These are phyloP conservation scores for Talaromyces sp. DNA, from an alignment of 2,329 filamentous ascomycete genomes.

Conservation along the genomic window DNA sequence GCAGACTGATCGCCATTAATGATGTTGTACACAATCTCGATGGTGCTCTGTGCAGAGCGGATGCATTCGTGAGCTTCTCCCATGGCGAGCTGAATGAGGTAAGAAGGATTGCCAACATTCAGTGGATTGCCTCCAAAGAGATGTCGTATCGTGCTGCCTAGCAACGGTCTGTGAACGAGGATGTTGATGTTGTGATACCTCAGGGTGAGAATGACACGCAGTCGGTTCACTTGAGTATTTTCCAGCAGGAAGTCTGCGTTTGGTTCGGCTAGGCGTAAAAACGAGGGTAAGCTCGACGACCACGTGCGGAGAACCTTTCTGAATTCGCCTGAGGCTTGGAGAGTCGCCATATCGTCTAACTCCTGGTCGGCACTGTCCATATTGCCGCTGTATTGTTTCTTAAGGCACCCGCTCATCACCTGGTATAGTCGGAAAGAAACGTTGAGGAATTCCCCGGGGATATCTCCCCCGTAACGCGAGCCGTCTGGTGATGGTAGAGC, in stretches of 20 bases:
- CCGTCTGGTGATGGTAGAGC: too few relatives aligned
- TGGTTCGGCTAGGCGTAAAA: background rate
- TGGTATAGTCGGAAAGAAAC: too few relatives aligned
- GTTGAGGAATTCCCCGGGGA: too few relatives aligned
- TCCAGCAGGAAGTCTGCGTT: background rate
- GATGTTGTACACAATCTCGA: too few relatives aligned
- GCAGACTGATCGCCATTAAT: too few relatives aligned
- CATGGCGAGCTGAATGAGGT: too few relatives aligned
- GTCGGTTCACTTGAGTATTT: slow-evolving; percentile 14
- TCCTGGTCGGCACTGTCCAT: background rate
- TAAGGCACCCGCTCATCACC: slow-evolving; percentile 27
- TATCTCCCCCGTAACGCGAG: too few relatives aligned
- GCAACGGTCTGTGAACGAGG: slow-evolving; percentile 41
- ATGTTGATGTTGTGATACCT: slow-evolving; percentile 42
- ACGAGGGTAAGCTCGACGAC: background rate
- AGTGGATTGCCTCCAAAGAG: too few relatives aligned
- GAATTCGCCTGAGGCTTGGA: background rate
- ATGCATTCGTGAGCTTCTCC: too few relatives aligned
- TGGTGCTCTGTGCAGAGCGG: too few relatives aligned
- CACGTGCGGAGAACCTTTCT: background rate
- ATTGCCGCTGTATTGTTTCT: slow-evolving; percentile 38
- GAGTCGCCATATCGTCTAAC: background rate
- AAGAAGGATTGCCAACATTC: too few relatives aligned
- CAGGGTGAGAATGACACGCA: slow-evolving; percentile 44
- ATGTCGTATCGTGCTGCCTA: slow-evolving; percentile 18